phyloP scores from a whole-genome alignment of 345 rosid species.

The Gossypium ekmanianum region DNA sequence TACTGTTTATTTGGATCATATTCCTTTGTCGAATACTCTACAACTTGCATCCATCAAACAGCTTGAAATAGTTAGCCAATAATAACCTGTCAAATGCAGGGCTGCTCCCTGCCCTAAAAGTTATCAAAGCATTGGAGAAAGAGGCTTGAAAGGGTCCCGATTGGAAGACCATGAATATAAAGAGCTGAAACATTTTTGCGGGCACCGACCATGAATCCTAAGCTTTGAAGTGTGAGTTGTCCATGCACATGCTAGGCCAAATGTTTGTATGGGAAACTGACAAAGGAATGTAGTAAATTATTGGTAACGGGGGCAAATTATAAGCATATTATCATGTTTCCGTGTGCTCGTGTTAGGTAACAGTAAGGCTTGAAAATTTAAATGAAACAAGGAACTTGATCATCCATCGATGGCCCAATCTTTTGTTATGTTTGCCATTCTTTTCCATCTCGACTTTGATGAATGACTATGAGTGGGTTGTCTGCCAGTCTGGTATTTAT shows the following conservation, averaged over 20 bases:
- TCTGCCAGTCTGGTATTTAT: background rate
- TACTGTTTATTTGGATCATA: slow-evolving; percentile 7
- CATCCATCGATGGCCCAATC: background rate
- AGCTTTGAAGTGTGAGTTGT: slow-evolving; percentile 31
- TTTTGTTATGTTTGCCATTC: background rate
- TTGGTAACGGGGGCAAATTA: slow-evolving; percentile 13
- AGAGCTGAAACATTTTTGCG: slow-evolving; percentile 20
- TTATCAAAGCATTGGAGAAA: slow-evolving; percentile 17
- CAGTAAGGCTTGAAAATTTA: slow-evolving; percentile 5
- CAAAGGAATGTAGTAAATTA: slow-evolving; percentile 20
- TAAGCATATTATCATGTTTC: slow-evolving; percentile 4
- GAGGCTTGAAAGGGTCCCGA: slow-evolving; percentile 10
- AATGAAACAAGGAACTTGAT: background rate
- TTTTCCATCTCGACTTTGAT: background rate
- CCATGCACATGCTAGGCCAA: slow-evolving; percentile 28
- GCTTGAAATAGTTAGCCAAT: slow-evolving; percentile 8
- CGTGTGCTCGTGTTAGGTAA: background rate
- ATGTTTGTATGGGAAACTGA: background rate
- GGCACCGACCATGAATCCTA: slow-evolving; percentile 23
- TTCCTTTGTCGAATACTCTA: slow-evolving; percentile 13
- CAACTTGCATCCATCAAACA: background rate
- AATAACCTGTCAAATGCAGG: slow-evolving; percentile 6
- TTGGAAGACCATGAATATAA: background rate
- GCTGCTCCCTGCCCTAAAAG: slow-evolving; percentile 7
- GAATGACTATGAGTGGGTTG: background rate